Evolutionary conservation across 345 rosid species (phyloP), one percentile per base, ranked within the genome.

Genomic region (Salix dunnii): DNA sequence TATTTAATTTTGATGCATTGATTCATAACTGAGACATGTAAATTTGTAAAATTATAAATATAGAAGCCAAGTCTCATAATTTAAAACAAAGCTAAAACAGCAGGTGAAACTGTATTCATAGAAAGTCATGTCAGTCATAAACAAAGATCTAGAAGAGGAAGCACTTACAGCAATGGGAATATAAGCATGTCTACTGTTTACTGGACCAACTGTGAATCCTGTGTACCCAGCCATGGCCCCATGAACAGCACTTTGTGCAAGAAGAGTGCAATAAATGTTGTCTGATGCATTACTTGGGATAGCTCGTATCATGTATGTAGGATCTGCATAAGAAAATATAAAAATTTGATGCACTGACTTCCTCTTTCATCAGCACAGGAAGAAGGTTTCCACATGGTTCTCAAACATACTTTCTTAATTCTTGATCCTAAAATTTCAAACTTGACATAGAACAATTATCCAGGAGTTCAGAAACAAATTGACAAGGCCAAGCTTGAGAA

Each of bases 211-310:
- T 0, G 97, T 93, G 87, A 95, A 95, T 81, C 98, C 99, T 7
- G 98, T 88, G 85, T 83, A 93, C 80, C 98, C 98, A 70, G 97
- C 97, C 99, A 95, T 95, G 84, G 98, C 94, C 80, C 99, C 98
- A 84, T 95, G 98, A 78, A 95, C 94, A 0, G 99, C 94, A 87
- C 93, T 88, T 25, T 93, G 98, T 67, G 99, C 99, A 72, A 93
- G 98, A 84, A 93, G 99, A 74, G 96, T 95, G 90, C 99, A 95
- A 84, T 91, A 95, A 30, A 93, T 87, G 81, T 93, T 95, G 89
- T 95, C 97, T 30, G 94, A 95, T 71, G 94, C 97, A 79, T 91
- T 95, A 85, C 99, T 91, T 66, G 92, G 97, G 79, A 91, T 81
- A 72, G 99, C 97, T 76, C 98, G 88, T 82, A 93, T 93, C 98